Base-by-base conservation (phyloP, 1,284 basidiomycete genomes). In the Ceratobasidium sp. region DNA sequence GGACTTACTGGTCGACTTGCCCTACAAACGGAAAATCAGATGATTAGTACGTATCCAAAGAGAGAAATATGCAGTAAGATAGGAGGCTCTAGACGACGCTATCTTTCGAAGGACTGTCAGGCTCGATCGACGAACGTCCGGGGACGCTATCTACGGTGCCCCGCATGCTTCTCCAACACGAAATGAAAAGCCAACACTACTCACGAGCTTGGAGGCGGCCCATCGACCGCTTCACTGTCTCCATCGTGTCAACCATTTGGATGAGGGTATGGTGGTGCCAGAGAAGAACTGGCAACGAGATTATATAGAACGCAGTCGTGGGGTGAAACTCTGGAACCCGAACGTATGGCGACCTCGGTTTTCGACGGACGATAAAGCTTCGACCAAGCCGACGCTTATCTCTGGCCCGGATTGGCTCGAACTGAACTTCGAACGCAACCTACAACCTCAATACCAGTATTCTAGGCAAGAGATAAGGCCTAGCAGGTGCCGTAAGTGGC, bases 211-310 rank as follows among this genome's bases (percentile, higher is more conserved):
- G 68, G 29, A 61, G n/a, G n/a, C 24, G 48, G 48, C 24, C 24
- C 48, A 65, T 49, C 1, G 68, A 71, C 68, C 68, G 39, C 41
- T 71, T 71, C 53, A 71, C n/a, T 1, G 68, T 48, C 39, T 71
- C 68, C 68, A 71, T 71, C n/a, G 39, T 71, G 68, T 24, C 41
- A 43, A 27, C 68, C 68, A 59, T 59, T 48, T n/a, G 29, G 56
- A 66, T 11, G 37, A 61, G 24, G 68, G 68, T 71, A 48, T 48
- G n/a, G 68, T 29, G 37, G 24, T 43, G 53, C 54, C 9, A 41
- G 59, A 37, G 62, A n/a, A 13, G 34, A 56, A 24, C 51, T 53
- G 22, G 24, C 24, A 27, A 53, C 51, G 24, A 53, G 22, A 27
- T 29, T 71, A 71, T 59, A 71, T 71, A 71, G 41, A 61, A 46